Base-by-base conservation (phyloP, 768 basidiomycete species). In the Tephrocybe sp. region DNA sequence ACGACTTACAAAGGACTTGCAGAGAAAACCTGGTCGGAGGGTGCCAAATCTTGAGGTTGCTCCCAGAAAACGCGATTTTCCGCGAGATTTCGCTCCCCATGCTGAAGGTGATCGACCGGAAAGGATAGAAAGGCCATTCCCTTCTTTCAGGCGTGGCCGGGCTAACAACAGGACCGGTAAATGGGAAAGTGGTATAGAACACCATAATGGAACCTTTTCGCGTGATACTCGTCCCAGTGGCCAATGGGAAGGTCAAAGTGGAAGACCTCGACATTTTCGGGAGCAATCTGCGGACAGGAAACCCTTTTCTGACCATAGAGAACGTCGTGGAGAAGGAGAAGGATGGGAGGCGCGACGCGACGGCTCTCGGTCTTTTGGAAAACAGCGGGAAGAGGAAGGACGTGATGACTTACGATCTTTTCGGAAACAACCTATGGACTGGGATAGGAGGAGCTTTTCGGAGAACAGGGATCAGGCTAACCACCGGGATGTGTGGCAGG, bases 11-110 rank as follows among this genome's bases (percentile, higher is more conserved):
- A 48, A 50, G 20, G 49, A 55, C 28, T 30, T 61, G 32, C 20
- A 32, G n/a, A 14, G 37, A 15, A 51, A 53, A 17, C 37, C 53
- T 33, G 53, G 49, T 33, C 37, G 18, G 20, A 34, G 28, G 32
- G 36, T 46, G 17, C 17, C 48, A 15, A 56, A 56, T 25, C 43
- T 56, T 4, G 50, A 51, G 26, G 52, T 59, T n/a, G 58, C 58
- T 7, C 55, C 58, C 11, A 32, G 28, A 30, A 28, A 28, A 36
- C 43, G 46, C n/a, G 44, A 45, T 21, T 59, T 59, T 42, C 36
- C 52, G 2, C 45, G 58, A 45, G 58, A 59, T 8, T 18, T 56
- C 14, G 18, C 57, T 36, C 58, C 58, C 25, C 58, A 59, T 12
- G 17, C 49, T 17, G 53, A 43, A 23, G 5, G 33, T 36, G 7